These are phyloP conservation scores for Fusarium sororula DNA, from an alignment of 2,329 filamentous ascomycete species.

Conservation along the genomic window DNA sequence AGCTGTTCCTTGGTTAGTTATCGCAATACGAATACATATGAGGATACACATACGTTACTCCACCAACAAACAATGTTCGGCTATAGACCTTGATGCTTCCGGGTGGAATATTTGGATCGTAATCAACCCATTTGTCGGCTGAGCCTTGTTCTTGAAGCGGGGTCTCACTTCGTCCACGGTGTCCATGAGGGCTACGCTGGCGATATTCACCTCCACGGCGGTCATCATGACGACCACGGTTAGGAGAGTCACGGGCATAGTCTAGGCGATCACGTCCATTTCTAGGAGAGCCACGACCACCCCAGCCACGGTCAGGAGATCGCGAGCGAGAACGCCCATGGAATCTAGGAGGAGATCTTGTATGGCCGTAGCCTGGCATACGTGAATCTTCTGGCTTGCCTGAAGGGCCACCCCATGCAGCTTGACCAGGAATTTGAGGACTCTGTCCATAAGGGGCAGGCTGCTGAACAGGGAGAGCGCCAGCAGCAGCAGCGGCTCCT, in stretches of 20 bases:
- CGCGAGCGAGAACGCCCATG: slow-evolving; percentile 76
- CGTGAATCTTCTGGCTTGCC: slow-evolving; percentile 56
- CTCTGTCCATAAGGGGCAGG: slow-evolving; percentile 54
- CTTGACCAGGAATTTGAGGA: slow-evolving; percentile 50
- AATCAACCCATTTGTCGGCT: slow-evolving; percentile 77
- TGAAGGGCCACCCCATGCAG: slow-evolving; percentile 45
- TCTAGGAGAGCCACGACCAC: slow-evolving; percentile 71
- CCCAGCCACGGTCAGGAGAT: slow-evolving; percentile 80
- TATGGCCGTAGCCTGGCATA: slow-evolving; percentile 65
- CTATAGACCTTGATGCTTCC: slow-evolving; percentile 92
- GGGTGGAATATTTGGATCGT: slow-evolving; percentile 76
- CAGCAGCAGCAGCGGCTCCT: slow-evolving; percentile 45
- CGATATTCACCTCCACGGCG: slow-evolving; percentile 77
- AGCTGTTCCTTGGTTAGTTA: slow-evolving; percentile 57
- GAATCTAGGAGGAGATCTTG: slow-evolving; percentile 70
- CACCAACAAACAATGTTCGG: slow-evolving; percentile 94
- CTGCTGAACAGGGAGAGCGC: slow-evolving; percentile 40
- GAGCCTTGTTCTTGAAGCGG: slow-evolving; percentile 53
- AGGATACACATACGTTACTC: slow-evolving; percentile 76
- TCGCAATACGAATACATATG: not conserved
- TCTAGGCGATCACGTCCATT: slow-evolving; percentile 73
- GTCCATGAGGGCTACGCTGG: slow-evolving; percentile 82
- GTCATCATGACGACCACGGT: slow-evolving; percentile 66
- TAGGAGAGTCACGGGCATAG: slow-evolving; percentile 76
- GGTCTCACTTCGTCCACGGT: slow-evolving; percentile 71